Evolutionary conservation across 495 filamentous ascomycete species (phyloP).

Genomic region (Trichoderma gamsii): DNA sequence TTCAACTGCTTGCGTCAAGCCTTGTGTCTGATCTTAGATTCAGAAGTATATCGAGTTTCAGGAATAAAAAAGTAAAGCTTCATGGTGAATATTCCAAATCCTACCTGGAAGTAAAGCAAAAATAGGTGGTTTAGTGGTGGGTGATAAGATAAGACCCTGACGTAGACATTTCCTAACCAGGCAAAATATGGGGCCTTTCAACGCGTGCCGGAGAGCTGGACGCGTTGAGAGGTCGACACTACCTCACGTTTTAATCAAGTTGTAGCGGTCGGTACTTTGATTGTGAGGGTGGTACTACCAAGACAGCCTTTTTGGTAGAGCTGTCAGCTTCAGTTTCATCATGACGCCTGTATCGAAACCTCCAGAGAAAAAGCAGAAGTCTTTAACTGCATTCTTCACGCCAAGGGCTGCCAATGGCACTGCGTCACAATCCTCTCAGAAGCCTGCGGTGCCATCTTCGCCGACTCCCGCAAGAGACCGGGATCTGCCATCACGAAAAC

Average conservation of each 20-base stretch:
- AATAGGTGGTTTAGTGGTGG: background rate
- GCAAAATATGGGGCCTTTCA: slow-evolving; percentile 10
- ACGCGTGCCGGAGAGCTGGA: background rate
- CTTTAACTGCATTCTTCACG: slow-evolving; percentile 82
- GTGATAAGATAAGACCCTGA: slow-evolving; percentile 12
- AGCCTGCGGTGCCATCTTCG: slow-evolving; percentile 20
- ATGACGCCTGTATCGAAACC: slow-evolving; percentile 37
- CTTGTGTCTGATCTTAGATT: too few relatives aligned
- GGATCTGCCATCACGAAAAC: slow-evolving; percentile 30
- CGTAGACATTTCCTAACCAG: background rate
- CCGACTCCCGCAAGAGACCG: slow-evolving; percentile 19
- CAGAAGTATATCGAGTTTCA: too few relatives aligned
- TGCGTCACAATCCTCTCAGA: slow-evolving; percentile 20
- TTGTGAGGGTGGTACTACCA: background rate
- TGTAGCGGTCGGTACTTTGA: background rate
- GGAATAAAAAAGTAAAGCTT: too few relatives aligned
- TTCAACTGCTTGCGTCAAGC: too few relatives aligned
- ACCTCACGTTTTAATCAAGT: background rate
- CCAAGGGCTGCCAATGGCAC: slow-evolving; percentile 47
- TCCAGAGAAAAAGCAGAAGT: slow-evolving; percentile 61
- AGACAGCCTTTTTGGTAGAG: background rate
- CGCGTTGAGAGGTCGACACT: slow-evolving; percentile 8
- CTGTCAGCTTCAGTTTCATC: background rate
- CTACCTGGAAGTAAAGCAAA: too few relatives aligned
- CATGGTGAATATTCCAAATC: background rate